A percentile compares a stretch with the other conserved stretches of the same genome.
phyloP scores from a whole-genome alignment of 2,329 filamentous ascomycete species.

The Chaetomium sp. region DNA sequence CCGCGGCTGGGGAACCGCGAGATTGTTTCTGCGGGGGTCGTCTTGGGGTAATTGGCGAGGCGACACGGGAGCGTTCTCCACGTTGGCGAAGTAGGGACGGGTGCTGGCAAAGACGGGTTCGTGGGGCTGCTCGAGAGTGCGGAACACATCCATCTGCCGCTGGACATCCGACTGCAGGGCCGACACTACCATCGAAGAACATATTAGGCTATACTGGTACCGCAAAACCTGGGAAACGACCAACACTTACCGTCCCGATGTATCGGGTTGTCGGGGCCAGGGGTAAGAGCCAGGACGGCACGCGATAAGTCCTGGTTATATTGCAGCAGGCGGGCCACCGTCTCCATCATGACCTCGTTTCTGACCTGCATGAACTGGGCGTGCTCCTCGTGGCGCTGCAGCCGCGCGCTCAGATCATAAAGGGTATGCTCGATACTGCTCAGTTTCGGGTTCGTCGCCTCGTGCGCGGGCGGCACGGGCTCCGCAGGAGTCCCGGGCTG shows the following conservation, averaged over 20 bases:
- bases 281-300: constrained; percentile 71
- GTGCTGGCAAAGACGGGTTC: constrained; percentile 67
- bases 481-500: constrained; percentile 86
- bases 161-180: constrained; percentile 61
- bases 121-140: constrained; percentile 63
- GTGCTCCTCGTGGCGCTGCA: constrained; percentile 82
- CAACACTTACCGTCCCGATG: constrained; percentile 75
- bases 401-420: constrained; percentile 74
- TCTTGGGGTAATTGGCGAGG: constrained; percentile 86
- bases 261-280: constrained; percentile 73
- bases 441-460: constrained; percentile 75
- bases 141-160: constrained; percentile 60
- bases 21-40: constrained; percentile 72
- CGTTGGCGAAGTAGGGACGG: constrained; percentile 65
- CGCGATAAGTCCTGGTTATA: constrained; percentile 85
- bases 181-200: constrained; percentile 48
- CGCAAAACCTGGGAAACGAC: constrained; percentile 16
- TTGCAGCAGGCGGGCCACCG: constrained; percentile 68
- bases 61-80: constrained; percentile 80
- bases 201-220: constrained; percentile 28
- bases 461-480: constrained; percentile 68
- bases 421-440: constrained; percentile 76
- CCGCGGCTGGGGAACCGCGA: constrained; percentile 62
- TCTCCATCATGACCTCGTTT: constrained; percentile 80
- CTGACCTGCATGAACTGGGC: constrained; percentile 77